These are phyloP conservation scores for Lachnellula cervina DNA, from an alignment of 2,329 filamentous ascomycete species.

Conservation along the genomic window DNA sequence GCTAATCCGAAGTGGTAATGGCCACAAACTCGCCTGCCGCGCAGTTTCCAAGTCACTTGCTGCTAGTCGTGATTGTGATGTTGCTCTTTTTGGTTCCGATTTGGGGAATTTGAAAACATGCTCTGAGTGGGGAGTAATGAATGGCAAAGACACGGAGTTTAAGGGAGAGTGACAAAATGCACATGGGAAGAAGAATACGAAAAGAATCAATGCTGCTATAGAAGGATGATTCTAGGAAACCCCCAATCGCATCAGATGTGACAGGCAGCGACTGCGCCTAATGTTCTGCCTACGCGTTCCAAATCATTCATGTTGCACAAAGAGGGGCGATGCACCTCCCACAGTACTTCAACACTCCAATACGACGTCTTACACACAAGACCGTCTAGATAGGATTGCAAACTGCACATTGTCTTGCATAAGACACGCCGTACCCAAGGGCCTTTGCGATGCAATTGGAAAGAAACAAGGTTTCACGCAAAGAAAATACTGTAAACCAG, in stretches of 20 bases:
- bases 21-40: not conserved
- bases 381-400: not conserved
- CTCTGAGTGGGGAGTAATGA: not conserved
- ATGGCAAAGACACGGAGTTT: not conserved
- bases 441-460: not conserved
- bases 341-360: not conserved
- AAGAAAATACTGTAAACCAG: not conserved
- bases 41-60: conserved; percentile 8
- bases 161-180: not conserved
- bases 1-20: not conserved
- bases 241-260: not conserved
- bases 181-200: not conserved
- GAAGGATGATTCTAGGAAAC: too few species aligned
- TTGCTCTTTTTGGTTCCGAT: conserved; percentile 4
- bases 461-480: not conserved
- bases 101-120: conserved; percentile 7
- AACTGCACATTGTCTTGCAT: not conserved
- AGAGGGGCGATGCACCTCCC: not conserved
- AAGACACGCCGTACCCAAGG: not conserved
- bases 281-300: not conserved
- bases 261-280: not conserved
- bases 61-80: not conserved
- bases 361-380: not conserved
- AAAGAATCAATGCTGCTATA: not conserved
- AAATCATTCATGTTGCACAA: not conserved